These are phyloP conservation scores for Citrus inodora DNA, from an alignment of 345 rosid species.

Conservation along the genomic window DNA sequence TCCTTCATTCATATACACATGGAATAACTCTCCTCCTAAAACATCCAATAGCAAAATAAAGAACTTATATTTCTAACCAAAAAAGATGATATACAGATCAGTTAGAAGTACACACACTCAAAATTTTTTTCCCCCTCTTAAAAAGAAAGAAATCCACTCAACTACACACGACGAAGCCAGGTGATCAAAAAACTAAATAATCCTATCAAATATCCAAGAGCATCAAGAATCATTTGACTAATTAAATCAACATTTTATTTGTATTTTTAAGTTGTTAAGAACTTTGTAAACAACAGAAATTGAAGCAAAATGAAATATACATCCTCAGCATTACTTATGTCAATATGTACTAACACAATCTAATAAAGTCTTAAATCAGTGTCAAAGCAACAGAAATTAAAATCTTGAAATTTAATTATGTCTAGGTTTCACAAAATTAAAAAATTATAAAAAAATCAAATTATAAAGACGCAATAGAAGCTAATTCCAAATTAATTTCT, in stretches of 20 bases:
- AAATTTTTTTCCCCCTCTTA: too few relatives aligned
- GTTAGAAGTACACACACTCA: neutral
- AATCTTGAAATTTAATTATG: neutral
- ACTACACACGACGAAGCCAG: neutral
- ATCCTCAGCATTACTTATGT: neutral
- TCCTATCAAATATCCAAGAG: neutral
- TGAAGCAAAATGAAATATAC: neutral
- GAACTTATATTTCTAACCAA: neutral
- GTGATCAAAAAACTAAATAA: neutral
- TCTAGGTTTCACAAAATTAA: neutral
- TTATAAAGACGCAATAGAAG: neutral
- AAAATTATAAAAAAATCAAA: neutral
- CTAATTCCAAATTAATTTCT: neutral
- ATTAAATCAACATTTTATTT: neutral
- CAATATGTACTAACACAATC: neutral
- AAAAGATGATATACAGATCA: neutral
- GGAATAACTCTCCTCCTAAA: conserved; percentile 26
- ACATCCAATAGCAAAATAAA: conserved; percentile 17
- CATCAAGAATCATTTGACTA: neutral
- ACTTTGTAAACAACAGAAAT: neutral
- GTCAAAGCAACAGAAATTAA: neutral
- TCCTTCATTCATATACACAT: conserved; percentile 26
- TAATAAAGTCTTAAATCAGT: neutral
- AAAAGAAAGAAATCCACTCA: neutral
- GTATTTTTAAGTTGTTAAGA: neutral